Evolutionary conservation across 2,329 filamentous ascomycete species (phyloP).

Genomic region (Chaetomium globosum): DNA sequence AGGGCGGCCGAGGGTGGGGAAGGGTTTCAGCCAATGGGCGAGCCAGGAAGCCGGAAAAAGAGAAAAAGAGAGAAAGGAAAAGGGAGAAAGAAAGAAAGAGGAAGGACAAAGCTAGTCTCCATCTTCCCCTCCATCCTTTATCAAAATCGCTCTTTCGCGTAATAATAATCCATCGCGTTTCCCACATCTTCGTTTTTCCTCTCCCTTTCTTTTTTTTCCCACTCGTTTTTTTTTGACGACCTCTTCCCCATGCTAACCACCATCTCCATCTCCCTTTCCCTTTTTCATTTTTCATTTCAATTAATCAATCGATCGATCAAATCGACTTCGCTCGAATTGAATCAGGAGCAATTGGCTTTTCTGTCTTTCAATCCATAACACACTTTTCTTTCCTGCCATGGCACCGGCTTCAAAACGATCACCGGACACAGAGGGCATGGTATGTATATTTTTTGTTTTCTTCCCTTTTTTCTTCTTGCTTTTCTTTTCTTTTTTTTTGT

Average conservation of each 20-base stretch:
- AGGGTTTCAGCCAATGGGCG: not conserved
- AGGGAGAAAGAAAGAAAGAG: conserved; percentile 23
- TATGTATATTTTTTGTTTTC: conserved; percentile 3
- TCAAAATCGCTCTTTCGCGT: conserved; percentile 22
- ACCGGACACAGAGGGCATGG: conserved; percentile 13
- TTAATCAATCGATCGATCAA: not conserved
- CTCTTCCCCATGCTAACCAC: not conserved
- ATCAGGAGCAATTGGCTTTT: not conserved
- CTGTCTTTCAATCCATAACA: not conserved
- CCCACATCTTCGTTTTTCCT: conserved; percentile 8
- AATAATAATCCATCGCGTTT: conserved; percentile 14
- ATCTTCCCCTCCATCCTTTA: conserved; percentile 27
- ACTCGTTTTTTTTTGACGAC: not conserved
- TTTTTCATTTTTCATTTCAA: conserved; percentile 6
- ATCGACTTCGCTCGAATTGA: not conserved
- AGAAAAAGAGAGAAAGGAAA: conserved; percentile 27
- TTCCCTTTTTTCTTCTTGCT: not conserved
- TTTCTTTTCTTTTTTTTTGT: not conserved
- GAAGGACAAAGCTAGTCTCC: conserved; percentile 29
- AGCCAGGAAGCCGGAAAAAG: conserved; percentile 16
- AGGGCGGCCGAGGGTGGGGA: not conserved
- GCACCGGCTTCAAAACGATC: conserved; percentile 15
- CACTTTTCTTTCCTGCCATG: conserved; percentile 5
- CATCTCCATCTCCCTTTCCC: conserved; percentile 2
- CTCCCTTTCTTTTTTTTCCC: conserved; percentile 2